These are phyloP conservation scores for Candida ovalis DNA, from an alignment of 805 yeast genomes.

Conservation along the genomic window DNA sequence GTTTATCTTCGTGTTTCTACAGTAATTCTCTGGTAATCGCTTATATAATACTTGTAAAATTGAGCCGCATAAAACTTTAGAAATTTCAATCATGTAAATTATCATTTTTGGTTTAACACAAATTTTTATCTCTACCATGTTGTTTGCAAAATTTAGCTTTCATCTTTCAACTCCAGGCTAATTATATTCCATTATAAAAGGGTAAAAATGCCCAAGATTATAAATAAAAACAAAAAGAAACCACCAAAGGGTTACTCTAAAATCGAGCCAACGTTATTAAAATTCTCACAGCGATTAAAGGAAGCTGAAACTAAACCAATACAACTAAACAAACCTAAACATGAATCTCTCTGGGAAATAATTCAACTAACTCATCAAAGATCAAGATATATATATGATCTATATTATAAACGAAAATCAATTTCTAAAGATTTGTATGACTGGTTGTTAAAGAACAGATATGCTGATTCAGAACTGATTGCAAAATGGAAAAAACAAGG, in stretches of 20 bases:
- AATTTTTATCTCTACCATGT: too few relatives aligned
- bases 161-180: too few relatives aligned
- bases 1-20: too few relatives aligned
- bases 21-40: too few relatives aligned
- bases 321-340: conserved; percentile 44
- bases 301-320: conserved; percentile 41
- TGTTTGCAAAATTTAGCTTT: too few relatives aligned
- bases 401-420: conserved; percentile 66
- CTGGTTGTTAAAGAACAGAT: conserved; percentile 65
- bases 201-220: conserved; percentile 1
- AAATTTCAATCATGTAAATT: too few relatives aligned
- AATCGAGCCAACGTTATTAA: conserved; percentile 60
- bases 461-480: conserved; percentile 65
- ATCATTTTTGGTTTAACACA: too few relatives aligned
- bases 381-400: conserved; percentile 69
- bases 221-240: conserved; percentile 34
- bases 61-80: too few relatives aligned
- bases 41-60: too few relatives aligned
- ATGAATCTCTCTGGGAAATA: conserved; percentile 66
- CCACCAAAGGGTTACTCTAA: conserved; percentile 76
- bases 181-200: too few relatives aligned
- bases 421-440: conserved; percentile 67
- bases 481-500: conserved; percentile 67
- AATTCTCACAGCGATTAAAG: conserved; percentile 56
- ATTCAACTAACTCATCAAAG: conserved; percentile 68